phyloP scores from a whole-genome alignment of 176 grass and related monocot genomes.

The Ampelocalamus luodianensis region DNA sequence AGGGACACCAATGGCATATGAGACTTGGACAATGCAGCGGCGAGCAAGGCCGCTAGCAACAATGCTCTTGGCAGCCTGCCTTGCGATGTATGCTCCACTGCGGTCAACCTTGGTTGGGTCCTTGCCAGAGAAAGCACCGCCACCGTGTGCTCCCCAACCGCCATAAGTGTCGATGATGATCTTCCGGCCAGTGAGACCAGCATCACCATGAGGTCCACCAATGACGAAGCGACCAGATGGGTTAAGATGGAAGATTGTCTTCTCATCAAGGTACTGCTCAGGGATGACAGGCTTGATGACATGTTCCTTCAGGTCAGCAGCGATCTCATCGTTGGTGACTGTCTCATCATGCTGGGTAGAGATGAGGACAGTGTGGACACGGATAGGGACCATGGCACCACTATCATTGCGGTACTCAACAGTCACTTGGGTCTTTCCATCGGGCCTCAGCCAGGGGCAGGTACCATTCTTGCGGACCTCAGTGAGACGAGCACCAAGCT shows the following conservation, averaged over 20 bases:
- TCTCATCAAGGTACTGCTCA: conserved; percentile 63
- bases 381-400: conserved; percentile 56
- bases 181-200: conserved; percentile 64
- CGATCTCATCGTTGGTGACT: conserved; percentile 65
- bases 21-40: conserved; percentile 53
- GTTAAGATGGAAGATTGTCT: conserved; percentile 67
- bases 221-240: conserved; percentile 65
- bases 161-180: conserved; percentile 69
- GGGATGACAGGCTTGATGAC: conserved; percentile 65
- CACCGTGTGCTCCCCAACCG: conserved; percentile 62
- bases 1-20: conserved; percentile 53
- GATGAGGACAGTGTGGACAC: conserved; percentile 61
- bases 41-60: conserved; percentile 53
- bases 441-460: conserved; percentile 59
- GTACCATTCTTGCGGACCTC: conserved; percentile 65
- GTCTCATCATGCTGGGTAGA: conserved; percentile 70
- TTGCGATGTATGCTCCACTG: conserved; percentile 55
- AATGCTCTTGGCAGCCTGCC: conserved; percentile 65
- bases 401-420: conserved; percentile 59
- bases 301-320: conserved; percentile 63
- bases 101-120: conserved; percentile 65
- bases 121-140: conserved; percentile 65
- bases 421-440: conserved; percentile 66
- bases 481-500: conserved; percentile 57
- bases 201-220: conserved; percentile 65